A percentile compares a stretch with the other conserved stretches of the same genome.
These are phyloP conservation scores for Elymus sibiricus DNA, from an alignment of 176 grass and related monocot species.

Conservation along the genomic window DNA sequence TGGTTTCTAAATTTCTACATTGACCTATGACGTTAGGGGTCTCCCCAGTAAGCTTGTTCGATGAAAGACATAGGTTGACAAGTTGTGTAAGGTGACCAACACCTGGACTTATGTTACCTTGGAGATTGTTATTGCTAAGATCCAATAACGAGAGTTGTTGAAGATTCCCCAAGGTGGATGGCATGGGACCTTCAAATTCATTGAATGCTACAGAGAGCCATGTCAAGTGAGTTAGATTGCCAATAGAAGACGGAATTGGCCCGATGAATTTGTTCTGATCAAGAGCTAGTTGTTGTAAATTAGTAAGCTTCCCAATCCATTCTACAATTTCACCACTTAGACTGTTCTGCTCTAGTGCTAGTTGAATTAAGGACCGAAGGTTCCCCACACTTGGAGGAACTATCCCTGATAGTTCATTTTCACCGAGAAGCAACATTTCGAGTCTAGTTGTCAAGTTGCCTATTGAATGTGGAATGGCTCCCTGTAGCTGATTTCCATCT, in stretches of 20 bases:
- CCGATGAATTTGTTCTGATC: slow-evolving; percentile 34
- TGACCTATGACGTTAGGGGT: slow-evolving; percentile 15
- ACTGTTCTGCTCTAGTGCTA: slow-evolving; percentile 26
- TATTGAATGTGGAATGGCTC: slow-evolving; percentile 11
- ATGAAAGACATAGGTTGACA: background rate
- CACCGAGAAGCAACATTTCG: background rate
- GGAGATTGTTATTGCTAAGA: slow-evolving; percentile 41
- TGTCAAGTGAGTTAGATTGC: slow-evolving; percentile 34
- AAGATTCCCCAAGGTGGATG: slow-evolving; percentile 23
- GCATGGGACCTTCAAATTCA: slow-evolving; percentile 30
- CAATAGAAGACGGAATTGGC: slow-evolving; percentile 23
- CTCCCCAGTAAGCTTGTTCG: slow-evolving; percentile 23
- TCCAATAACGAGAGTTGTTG: slow-evolving; percentile 11
- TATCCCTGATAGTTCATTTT: slow-evolving; percentile 2
- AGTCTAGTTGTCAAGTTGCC: slow-evolving; percentile 19
- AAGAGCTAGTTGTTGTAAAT: slow-evolving; percentile 16
- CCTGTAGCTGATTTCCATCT: slow-evolving; percentile 17
- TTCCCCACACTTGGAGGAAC: slow-evolving; percentile 20
- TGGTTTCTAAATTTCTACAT: background rate
- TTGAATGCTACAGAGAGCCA: slow-evolving; percentile 20
- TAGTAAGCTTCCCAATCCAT: slow-evolving; percentile 34
- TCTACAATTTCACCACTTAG: slow-evolving; percentile 29
- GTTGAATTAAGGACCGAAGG: background rate
- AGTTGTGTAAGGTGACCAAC: slow-evolving; percentile 23
- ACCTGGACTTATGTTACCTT: slow-evolving; percentile 5